These are phyloP conservation scores for Blastobotrys robertii DNA, from an alignment of 805 yeast genomes.

Conservation along the genomic window DNA sequence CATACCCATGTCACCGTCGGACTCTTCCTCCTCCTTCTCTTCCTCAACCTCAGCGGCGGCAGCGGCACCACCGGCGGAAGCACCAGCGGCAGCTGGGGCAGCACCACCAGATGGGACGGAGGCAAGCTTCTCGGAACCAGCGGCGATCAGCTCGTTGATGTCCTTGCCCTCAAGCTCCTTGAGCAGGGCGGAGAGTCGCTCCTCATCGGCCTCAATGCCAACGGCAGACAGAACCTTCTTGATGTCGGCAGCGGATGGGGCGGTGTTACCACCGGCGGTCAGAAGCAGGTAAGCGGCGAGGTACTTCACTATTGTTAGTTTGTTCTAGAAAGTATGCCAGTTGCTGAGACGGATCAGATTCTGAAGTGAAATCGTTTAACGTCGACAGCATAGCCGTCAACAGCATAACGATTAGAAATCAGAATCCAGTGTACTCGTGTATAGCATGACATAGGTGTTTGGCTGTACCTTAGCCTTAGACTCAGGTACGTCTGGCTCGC, in stretches of 20 bases:
- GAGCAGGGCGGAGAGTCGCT: constrained; percentile 71
- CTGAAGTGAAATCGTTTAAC: not conserved
- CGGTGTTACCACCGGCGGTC: constrained; percentile 91
- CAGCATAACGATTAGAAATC: not conserved
- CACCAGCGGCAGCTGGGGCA: constrained; percentile 68
- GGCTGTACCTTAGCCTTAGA: not conserved
- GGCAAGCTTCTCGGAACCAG: constrained; percentile 93
- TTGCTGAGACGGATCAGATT: not conserved
- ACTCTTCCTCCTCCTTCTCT: constrained; percentile 54
- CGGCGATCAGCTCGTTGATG: constrained; percentile 80
- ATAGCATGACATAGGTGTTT: not conserved
- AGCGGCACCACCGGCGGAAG: constrained; percentile 60
- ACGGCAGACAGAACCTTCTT: constrained; percentile 83
- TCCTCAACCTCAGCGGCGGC: constrained; percentile 66
- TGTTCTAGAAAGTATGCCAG: not conserved
- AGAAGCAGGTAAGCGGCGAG: constrained; percentile 99
- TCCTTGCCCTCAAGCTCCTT: constrained; percentile 89
- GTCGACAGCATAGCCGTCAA: not conserved
- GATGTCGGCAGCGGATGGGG: constrained; percentile 92
- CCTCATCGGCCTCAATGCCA: constrained; percentile 91
- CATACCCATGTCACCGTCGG: constrained; percentile 29
- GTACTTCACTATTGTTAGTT: constrained; percentile 64
- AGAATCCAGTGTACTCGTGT: too few relatives aligned
- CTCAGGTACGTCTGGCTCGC: not conserved
- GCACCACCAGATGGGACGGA: constrained; percentile 98